phyloP scores from a whole-genome alignment of 257 asterid species.

The Nemophila menziesii region DNA sequence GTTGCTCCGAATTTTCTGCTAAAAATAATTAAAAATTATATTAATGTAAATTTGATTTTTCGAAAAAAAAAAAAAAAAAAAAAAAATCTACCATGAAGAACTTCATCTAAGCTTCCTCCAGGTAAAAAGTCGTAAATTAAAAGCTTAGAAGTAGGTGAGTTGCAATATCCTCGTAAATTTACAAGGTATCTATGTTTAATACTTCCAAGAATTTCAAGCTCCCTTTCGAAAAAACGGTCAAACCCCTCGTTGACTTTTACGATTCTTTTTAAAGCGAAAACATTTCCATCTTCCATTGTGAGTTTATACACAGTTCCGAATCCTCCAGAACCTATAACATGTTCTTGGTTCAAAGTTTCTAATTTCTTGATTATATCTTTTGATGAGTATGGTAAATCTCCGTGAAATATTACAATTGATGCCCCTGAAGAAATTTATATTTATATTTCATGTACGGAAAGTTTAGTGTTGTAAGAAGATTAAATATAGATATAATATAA shows the following conservation, averaged over 20 bases:
- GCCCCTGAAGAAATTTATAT: slow-evolving; percentile 49
- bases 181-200: slow-evolving; percentile 76
- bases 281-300: slow-evolving; percentile 84
- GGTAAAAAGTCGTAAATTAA: slow-evolving; percentile 69
- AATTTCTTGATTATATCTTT: slow-evolving; percentile 76
- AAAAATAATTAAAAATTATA: neutral
- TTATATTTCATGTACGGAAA: neutral
- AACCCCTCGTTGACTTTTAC: slow-evolving; percentile 73
- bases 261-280: slow-evolving; percentile 80
- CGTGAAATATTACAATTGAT: slow-evolving; percentile 87
- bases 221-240: slow-evolving; percentile 83
- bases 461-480: neutral
- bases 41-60: no score
- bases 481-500: slow-evolving; percentile 17
- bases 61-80: neutral
- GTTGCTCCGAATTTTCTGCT: slow-evolving; percentile 67
- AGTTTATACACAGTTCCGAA: slow-evolving; percentile 92
- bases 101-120: slow-evolving; percentile 92
- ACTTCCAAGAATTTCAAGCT: slow-evolving; percentile 94
- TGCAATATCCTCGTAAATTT: slow-evolving; percentile 88
- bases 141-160: slow-evolving; percentile 69
- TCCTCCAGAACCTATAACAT: slow-evolving; percentile 84
- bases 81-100: slow-evolving; percentile 51
- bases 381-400: slow-evolving; percentile 89
- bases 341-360: slow-evolving; percentile 72